Base-by-base conservation (phyloP, 495 filamentous ascomycete species). In the Acidomyces sp. region DNA sequence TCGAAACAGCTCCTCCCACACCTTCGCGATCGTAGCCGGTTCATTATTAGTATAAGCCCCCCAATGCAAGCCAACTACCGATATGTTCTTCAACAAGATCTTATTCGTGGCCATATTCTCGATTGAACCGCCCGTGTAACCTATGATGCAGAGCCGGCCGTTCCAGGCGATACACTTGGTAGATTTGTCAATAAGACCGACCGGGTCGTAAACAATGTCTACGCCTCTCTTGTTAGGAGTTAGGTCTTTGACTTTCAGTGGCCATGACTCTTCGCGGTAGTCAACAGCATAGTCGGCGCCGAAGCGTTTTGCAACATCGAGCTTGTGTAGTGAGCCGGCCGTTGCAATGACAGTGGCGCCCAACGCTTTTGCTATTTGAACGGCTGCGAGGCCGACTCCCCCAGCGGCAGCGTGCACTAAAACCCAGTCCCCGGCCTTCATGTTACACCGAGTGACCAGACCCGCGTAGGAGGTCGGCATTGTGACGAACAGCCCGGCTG, bases 111-210 rank as follows among this genome's bases (percentile, higher is more conserved):
- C 82, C 39, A 95, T 72, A 61, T 90, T 90, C 65, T 96, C 88
- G 51, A 94, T 93, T 33, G 64, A 67, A 0, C 88, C 88, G 0
- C 77, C 87, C 3, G 87, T 84, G 60, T 94, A 96, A 9, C 88
- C 88, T 57, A 95, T 76, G 6, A 96, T 77, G 30, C 94, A 58
- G 29, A 96, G 64, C 3, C 87, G 68, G 6, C 81, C 87, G 58
- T 92, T 93, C 86, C 86, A 96, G 21, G 81, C 78, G 2, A 78
- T 78, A 62, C 87, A 94, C 62, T 88, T 92, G 46, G 85, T 72
- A 55, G 75, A 81, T 56, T 71, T 63, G 44, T 86, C 82, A 18
- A 95, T 81, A 65, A 94, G 61, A 0, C 86, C 86, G 1, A 93
- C 86, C 18, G 85, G 83, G 54, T 94, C 86, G 64, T 79, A 90